Base-by-base conservation (phyloP, 116 monocot genomes). In the Posidonia oceanica region DNA sequence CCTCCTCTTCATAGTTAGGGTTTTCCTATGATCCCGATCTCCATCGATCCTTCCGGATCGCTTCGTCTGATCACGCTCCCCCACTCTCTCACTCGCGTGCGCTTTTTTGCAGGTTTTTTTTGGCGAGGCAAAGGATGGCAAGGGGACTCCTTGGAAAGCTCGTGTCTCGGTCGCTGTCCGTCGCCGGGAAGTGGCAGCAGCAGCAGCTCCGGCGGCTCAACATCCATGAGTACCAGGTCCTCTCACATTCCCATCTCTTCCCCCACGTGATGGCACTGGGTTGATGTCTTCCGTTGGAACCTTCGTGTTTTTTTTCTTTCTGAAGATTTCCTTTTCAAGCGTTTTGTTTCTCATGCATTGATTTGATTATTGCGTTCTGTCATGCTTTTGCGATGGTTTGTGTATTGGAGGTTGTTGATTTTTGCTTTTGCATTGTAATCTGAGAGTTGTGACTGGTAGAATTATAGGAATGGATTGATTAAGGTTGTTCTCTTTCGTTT, bases 201-300 rank as follows among this genome's bases (percentile, higher is more conserved):
- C 97, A 92, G 79, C 97, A 97, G 82, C 73, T 97, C 37, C 87
- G 97, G 42, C 89, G 89, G 72, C 97, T 92, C 78, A 97, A 97
- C 81, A 87, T 97, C 82, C 97, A 97, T 69, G 97, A 97, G 62
- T 97, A 97, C 66, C 97, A 97, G 93, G 97, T 97, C 23, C 7
- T 12, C 3, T 14, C 69, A 55, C 23, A 21, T 18, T 61, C 23
- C 61, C 20, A 11, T 61, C 29, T 29, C 29, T 29, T 1, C 1
- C 29, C 29, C 29, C 29, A 29, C 29, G 1, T 29, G 29, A 29
- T 29, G 29, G 29, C 23, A 56, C 55, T 56, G 15, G 55, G 14
- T 56, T 56, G 3, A 20, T 20, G 17, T n/a, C 7, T 21, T 58
- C 58, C 23, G 21, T 29, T 36, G 29, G 61, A 22, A 29, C 10